Evolutionary conservation across 192 early-diverging fungal genomes (phyloP).

Genomic region (Umbelopsis sp.): DNA sequence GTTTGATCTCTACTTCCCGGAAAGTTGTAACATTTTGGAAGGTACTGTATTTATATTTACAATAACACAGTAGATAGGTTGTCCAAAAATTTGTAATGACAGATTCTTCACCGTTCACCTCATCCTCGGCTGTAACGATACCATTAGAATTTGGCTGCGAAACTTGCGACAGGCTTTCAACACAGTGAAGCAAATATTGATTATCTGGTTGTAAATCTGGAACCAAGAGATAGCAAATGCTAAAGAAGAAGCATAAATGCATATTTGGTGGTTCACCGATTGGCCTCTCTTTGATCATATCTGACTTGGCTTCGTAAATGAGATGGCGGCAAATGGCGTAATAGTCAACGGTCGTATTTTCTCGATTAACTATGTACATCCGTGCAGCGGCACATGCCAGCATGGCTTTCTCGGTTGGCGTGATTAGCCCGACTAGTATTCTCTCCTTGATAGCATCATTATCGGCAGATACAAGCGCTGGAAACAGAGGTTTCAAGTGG

Average conservation of each 20-base stretch:
- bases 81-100: not conserved
- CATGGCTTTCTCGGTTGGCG: not conserved
- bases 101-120: not conserved
- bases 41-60: not conserved
- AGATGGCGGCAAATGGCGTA: not conserved
- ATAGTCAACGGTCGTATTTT: not conserved
- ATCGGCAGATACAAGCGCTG: not conserved
- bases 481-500: not conserved
- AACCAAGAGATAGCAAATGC: not conserved
- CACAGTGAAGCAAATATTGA: not conserved
- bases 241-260: not conserved
- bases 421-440: not conserved
- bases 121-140: not conserved
- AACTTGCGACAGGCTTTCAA: not conserved
- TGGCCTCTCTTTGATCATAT: not conserved
- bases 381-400: not conserved
- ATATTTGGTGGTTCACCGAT: not conserved
- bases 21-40: not conserved
- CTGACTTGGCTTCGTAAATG: not conserved
- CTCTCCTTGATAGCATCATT: not conserved
- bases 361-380: not conserved
- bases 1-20: not conserved
- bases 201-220: constrained; percentile 5
- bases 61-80: not conserved
- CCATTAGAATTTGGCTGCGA: not conserved